Conservation (phyloP, 805 yeast species). For the Myxozyma monticola region DNA sequence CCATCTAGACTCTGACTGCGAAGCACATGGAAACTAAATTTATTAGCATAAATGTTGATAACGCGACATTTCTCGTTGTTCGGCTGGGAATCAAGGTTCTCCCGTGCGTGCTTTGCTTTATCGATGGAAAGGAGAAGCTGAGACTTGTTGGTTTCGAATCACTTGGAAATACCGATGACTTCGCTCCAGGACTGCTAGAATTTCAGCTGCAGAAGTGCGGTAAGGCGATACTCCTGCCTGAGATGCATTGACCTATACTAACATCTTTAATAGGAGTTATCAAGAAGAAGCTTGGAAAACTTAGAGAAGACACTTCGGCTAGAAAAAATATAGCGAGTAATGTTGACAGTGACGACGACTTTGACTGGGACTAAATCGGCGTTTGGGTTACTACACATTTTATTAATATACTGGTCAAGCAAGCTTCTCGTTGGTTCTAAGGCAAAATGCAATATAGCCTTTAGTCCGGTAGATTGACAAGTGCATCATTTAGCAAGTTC, state of each 20-base stretch:
- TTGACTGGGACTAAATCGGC: slow-evolving; percentile 25
- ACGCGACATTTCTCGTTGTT: slow-evolving; percentile 71
- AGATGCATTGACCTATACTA: background rate
- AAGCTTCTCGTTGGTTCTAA: too few species aligned
- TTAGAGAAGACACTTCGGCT: slow-evolving; percentile 1
- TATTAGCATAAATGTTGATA: slow-evolving; percentile 54
- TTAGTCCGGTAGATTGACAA: too few species aligned
- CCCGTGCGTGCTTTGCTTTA: slow-evolving; percentile 68
- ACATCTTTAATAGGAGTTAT: slow-evolving; percentile 15
- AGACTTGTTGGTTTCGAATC: slow-evolving; percentile 70
- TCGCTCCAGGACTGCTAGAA: slow-evolving; percentile 54
- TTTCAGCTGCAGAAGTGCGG: slow-evolving; percentile 32
- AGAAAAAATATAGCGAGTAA: background rate
- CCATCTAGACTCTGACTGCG: slow-evolving; percentile 48
- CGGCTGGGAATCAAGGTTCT: slow-evolving; percentile 64
- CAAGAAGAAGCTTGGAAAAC: slow-evolving; percentile 16
- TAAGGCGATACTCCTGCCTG: background rate
- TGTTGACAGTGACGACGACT: slow-evolving; percentile 14
- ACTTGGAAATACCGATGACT: slow-evolving; percentile 50
- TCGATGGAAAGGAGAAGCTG: slow-evolving; percentile 57
- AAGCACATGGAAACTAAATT: slow-evolving; percentile 59
- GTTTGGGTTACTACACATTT: too few species aligned
- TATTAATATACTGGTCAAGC: too few species aligned
- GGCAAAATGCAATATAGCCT: too few species aligned
- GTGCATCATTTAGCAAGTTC: too few species aligned